Conservation (phyloP, 1,139 yeast genomes). For the Geotrichum klebahnii region DNA sequence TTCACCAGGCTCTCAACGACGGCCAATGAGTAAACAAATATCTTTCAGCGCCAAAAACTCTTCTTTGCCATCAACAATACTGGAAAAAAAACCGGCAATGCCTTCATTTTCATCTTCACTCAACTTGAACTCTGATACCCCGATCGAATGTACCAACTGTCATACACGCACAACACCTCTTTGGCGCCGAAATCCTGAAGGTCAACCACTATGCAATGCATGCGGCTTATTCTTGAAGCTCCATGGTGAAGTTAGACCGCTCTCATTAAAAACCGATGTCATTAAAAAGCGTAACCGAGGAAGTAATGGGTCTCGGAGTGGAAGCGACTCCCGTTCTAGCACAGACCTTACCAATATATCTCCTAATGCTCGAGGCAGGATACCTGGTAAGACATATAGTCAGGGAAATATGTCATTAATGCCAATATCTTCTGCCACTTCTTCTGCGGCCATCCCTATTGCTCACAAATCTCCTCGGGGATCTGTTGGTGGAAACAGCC, state of each 20-base stretch:
- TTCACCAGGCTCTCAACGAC: conserved; percentile 10
- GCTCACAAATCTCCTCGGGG: conserved; percentile 1
- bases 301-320: conserved; percentile 8
- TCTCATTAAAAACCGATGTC: conserved; percentile 82
- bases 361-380: conserved; percentile 13
- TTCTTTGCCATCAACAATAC: conserved; percentile 4
- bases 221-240: conserved; percentile 84
- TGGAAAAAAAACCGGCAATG: background rate
- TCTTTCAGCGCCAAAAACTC: conserved; percentile 5
- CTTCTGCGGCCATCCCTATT: conserved; percentile 6
- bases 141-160: conserved; percentile 66
- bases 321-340: background rate
- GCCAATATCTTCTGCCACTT: conserved; percentile 10
- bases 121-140: conserved; percentile 21
- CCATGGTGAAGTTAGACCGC: conserved; percentile 87
- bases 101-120: conserved; percentile 16
- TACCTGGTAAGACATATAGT: conserved; percentile 1
- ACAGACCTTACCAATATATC: background rate
- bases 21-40: background rate
- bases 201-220: conserved; percentile 88
- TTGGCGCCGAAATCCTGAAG: conserved; percentile 88
- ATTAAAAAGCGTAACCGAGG: conserved; percentile 62
- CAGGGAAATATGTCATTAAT: conserved; percentile 4
- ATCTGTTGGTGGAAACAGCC: background rate
- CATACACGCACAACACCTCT: conserved; percentile 86